Conservation (phyloP, 305 asterid species). For the Solanum hybrid region DNA sequence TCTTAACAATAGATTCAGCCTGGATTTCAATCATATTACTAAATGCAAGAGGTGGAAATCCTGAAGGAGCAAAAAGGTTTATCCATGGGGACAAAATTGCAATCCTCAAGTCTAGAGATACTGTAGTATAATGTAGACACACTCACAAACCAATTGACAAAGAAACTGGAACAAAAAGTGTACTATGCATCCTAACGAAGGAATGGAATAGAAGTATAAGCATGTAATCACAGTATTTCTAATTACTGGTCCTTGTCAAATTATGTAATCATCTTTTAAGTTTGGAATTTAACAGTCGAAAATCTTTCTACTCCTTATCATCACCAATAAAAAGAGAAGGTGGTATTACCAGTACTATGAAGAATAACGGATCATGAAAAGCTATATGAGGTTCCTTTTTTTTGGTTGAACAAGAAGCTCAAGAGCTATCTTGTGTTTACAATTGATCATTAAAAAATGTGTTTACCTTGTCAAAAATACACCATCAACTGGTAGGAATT, state of each 20-base stretch:
- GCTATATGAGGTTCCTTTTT: not conserved
- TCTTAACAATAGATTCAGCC: too few relatives aligned
- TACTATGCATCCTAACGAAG: not conserved
- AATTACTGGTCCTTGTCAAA: too few relatives aligned
- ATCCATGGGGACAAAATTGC: too few relatives aligned
- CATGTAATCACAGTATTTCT: too few relatives aligned
- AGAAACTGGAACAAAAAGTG: not conserved
- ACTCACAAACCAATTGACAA: not conserved
- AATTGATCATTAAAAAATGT: not conserved
- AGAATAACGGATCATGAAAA: not conserved
- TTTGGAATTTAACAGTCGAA: not conserved
- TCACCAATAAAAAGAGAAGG: not conserved
- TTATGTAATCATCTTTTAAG: too few relatives aligned
- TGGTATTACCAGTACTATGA: not conserved
- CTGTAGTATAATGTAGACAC: not conserved
- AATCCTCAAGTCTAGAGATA: too few relatives aligned
- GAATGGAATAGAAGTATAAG: not conserved
- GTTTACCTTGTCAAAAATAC: not conserved
- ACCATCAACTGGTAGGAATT: not conserved
- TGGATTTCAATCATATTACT: too few relatives aligned
- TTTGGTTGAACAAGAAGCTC: not conserved
- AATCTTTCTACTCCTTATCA: not conserved
- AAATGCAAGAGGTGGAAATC: too few relatives aligned
- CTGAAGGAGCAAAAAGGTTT: too few relatives aligned
- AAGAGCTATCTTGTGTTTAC: not conserved